Evolutionary conservation across 768 basidiomycete genomes (phyloP), one percentile per base, ranked within the genome.

Genomic region (Candolleomyces aberdarensis): DNA sequence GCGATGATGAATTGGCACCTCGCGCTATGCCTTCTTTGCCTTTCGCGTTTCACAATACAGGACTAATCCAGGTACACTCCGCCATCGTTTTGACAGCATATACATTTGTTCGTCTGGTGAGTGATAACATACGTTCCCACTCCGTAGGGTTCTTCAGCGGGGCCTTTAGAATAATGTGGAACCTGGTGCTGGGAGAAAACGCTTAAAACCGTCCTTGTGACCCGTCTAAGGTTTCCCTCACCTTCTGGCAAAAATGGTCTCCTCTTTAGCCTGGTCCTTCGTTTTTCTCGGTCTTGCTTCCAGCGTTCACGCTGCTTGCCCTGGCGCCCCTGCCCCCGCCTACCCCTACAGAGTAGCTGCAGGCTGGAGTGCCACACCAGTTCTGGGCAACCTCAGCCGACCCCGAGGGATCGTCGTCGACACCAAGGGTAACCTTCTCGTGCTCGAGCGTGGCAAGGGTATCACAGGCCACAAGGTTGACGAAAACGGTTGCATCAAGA

Each of bases 381-480:
- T 64, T 15, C 31, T 64, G 19, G 60, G 59, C 26, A 54, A 40
- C 15, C 31, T 64, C n/a, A 60, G 48, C 31, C 51, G 50, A 22
- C 63, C 63, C 20, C 59, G 63, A 53, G 56, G 57, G 15, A 56
- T 64, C 14, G 36, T 39, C 22, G 44, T 64, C 15, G 63, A 64
- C 32, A 36, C 29, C 31, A 52, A 56, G 26, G 63, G 63, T 31
- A 64, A 60, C 41, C 32, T 64, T 7, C 41, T 64, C 17, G 51
- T 53, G 15, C 44, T 64, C 9, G 50, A 64, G 52, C 49, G 59
- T 13, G 60, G 63, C 13, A 41, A 56, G 11, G 63, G 63, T 22
- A 56, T 64, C 46, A 61, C 63, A 0, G 63, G 55, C 1, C 63
- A 64, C 31, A 57, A 46, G 17, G 43, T 60, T 0, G 59, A 64